phyloP scores from a whole-genome alignment of 2,329 filamentous ascomycete species.

The Calonectria honghensis region DNA sequence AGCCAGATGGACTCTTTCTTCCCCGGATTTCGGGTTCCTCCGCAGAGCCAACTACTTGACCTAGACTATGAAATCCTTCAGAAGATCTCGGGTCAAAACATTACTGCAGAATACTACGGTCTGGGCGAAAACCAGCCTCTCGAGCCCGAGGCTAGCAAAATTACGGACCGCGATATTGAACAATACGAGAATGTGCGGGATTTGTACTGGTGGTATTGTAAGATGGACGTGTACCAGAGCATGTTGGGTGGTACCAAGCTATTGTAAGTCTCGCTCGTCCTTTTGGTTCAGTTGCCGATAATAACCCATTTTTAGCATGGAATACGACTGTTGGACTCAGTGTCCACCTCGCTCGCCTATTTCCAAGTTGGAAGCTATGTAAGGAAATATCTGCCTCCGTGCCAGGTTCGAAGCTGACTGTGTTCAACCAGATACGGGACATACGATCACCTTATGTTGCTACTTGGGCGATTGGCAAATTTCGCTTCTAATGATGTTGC shows the following conservation, averaged over 20 bases:
- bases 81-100: constrained; percentile 63
- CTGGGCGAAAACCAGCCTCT: constrained; percentile 56
- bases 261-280: constrained; percentile 78
- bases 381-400: constrained; percentile 56
- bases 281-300: background rate
- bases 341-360: constrained; percentile 90
- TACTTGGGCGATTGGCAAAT: constrained; percentile 86
- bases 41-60: constrained; percentile 57
- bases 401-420: constrained; percentile 45
- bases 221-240: constrained; percentile 95
- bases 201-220: constrained; percentile 96
- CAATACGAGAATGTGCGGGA: constrained; percentile 89
- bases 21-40: constrained; percentile 48
- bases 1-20: constrained; percentile 56
- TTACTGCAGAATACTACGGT: constrained; percentile 63
- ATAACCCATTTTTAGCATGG: constrained; percentile 75
- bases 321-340: constrained; percentile 87
- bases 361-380: constrained; percentile 84
- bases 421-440: constrained; percentile 82
- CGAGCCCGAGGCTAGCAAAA: constrained; percentile 47
- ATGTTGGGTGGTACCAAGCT: constrained; percentile 89
- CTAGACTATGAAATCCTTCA: constrained; percentile 65
- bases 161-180: constrained; percentile 80
- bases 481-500: constrained; percentile 86
- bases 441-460: constrained; percentile 89